A percentile compares a stretch with the other conserved stretches of the same genome.
phyloP scores from a whole-genome alignment of 2,329 filamentous ascomycete species.

The Fusarium brachygibbosum region DNA sequence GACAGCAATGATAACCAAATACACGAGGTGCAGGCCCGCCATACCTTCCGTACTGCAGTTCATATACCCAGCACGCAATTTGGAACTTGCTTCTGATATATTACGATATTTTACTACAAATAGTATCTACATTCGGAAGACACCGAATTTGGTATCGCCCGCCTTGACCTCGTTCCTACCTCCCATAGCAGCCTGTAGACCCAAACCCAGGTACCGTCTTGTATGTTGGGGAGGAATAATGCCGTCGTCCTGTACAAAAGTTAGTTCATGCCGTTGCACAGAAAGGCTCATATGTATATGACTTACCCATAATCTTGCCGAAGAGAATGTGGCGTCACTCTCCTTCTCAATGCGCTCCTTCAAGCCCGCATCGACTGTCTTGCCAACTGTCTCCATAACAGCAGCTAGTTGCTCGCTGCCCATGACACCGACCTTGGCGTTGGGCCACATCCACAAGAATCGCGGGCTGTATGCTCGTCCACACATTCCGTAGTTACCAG shows the following conservation, averaged over 20 bases:
- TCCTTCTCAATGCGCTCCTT: conserved; percentile 89
- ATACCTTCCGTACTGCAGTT: neutral
- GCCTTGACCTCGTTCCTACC: conserved; percentile 73
- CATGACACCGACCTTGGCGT: conserved; percentile 97
- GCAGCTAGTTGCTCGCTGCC: conserved; percentile 89
- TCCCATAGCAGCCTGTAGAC: conserved; percentile 78
- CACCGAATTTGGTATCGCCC: conserved; percentile 78
- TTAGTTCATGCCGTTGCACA: conserved; percentile 10
- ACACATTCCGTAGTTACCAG: conserved; percentile 99
- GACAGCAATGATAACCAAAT: neutral
- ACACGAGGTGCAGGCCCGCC: neutral
- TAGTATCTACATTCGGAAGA: conserved; percentile 80
- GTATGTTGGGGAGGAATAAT: conserved; percentile 85
- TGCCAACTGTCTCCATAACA: conserved; percentile 96
- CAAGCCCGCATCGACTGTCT: conserved; percentile 82
- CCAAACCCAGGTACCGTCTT: conserved; percentile 77
- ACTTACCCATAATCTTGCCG: conserved; percentile 86
- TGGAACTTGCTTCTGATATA: conserved; percentile 4
- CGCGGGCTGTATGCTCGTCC: conserved; percentile 92
- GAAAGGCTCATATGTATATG: neutral
- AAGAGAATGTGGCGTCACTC: conserved; percentile 89
- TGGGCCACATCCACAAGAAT: conserved; percentile 97
- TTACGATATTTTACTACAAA: conserved; percentile 14
- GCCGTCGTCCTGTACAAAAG: conserved; percentile 74
- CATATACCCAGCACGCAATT: neutral